Conservation (phyloP, 129 eudicot genomes). For the Rutidosis leptorrhynchoides region DNA sequence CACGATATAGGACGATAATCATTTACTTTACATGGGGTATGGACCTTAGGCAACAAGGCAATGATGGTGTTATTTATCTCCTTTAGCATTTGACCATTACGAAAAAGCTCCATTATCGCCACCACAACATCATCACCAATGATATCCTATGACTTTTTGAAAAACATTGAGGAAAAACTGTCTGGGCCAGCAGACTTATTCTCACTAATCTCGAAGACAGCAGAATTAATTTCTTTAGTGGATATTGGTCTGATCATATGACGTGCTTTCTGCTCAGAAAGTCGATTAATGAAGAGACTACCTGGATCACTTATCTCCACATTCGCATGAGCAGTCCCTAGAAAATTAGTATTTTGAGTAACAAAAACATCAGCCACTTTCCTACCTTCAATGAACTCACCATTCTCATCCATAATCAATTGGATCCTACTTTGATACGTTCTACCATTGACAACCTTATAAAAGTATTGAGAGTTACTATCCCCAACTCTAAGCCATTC, state of each 20-base stretch:
- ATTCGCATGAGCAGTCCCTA: neutral
- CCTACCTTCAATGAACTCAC: neutral
- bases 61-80: too few relatives aligned
- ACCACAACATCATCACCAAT: too few relatives aligned
- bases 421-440: neutral
- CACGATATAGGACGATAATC: too few relatives aligned
- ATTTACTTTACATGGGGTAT: too few relatives aligned
- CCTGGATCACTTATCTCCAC: neutral
- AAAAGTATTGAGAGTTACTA: neutral
- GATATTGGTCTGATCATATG: neutral
- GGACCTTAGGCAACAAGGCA: too few relatives aligned
- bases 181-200: neutral
- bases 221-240: neutral
- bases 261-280: neutral
- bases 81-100: too few relatives aligned
- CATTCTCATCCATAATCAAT: neutral
- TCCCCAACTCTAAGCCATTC: neutral
- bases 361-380: neutral
- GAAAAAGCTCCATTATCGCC: too few relatives aligned
- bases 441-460: neutral
- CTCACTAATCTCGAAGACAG: neutral
- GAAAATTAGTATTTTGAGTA: neutral
- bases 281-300: neutral
- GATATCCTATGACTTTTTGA: too few relatives aligned
- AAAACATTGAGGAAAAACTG: too few relatives aligned